phyloP scores from a whole-genome alignment of 2,329 filamentous ascomycete genomes.

The Dothideomycetes sp. region DNA sequence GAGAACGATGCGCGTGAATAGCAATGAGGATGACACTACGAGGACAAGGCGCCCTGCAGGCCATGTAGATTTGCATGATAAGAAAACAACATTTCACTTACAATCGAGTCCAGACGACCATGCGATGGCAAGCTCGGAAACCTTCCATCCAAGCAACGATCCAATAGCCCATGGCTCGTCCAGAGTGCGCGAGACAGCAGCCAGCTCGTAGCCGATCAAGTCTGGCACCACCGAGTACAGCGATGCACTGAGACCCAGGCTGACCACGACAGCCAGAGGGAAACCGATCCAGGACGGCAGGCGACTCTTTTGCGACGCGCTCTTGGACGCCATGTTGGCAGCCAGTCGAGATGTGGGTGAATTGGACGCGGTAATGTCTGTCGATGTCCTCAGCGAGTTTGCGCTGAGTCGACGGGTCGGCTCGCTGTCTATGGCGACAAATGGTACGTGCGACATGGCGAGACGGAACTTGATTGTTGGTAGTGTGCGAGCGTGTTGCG shows the following conservation, averaged over 20 bases:
- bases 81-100: no score
- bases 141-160: conserved; percentile 46
- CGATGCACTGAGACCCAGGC: conserved; percentile 50
- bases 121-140: conserved; percentile 55
- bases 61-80: neutral
- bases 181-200: conserved; percentile 51
- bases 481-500: no score
- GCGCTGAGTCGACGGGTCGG: neutral
- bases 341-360: neutral
- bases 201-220: conserved; percentile 54
- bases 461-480: no score
- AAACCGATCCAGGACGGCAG: conserved; percentile 22
- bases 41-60: no score
- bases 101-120: conserved; percentile 70
- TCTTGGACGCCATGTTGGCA: neutral
- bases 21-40: conserved; percentile 1
- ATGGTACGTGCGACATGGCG: neutral
- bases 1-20: no score
- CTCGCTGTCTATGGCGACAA: neutral
- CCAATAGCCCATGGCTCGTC: conserved; percentile 53
- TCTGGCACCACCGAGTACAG: conserved; percentile 46
- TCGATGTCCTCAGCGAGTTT: neutral
- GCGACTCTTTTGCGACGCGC: neutral
- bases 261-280: conserved; percentile 36
- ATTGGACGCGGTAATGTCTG: neutral